Evolutionary conservation across 1,139 yeast species (phyloP).

Genomic region (Nakaseomyces bracarensis): DNA sequence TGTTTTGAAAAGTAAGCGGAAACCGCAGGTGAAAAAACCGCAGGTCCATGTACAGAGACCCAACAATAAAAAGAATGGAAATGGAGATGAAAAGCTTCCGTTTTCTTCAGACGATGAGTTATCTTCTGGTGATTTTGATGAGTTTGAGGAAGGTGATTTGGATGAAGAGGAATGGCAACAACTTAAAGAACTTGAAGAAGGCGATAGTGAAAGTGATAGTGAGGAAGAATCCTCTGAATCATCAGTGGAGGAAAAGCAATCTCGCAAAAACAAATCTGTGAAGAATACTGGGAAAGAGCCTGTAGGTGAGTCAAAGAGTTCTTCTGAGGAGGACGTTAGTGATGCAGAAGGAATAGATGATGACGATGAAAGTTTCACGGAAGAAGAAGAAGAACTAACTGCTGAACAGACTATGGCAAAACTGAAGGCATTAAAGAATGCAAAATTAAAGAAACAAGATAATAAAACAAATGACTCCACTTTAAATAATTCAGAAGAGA

Average conservation of each 20-base stretch:
- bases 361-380: background rate
- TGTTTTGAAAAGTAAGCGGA: background rate
- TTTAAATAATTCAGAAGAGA: background rate
- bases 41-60: background rate
- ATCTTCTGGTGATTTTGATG: conserved; percentile 41
- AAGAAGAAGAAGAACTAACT: conserved; percentile 13
- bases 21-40: background rate
- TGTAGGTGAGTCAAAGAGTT: background rate
- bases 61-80: conserved; percentile 1
- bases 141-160: conserved; percentile 34
- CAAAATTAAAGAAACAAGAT: background rate
- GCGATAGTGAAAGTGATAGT: conserved; percentile 7
- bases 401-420: conserved; percentile 39
- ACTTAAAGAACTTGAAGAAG: conserved; percentile 31
- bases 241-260: background rate
- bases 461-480: conserved; percentile 4
- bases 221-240: background rate
- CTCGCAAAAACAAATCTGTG: background rate
- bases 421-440: conserved; percentile 37
- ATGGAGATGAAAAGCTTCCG: conserved; percentile 14
- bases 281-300: background rate
- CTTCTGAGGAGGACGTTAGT: background rate
- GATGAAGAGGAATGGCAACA: conserved; percentile 39
- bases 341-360: background rate
- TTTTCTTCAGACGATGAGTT: conserved; percentile 41